phyloP scores from a whole-genome alignment of 495 filamentous ascomycete species.

The Niebla homalea region DNA sequence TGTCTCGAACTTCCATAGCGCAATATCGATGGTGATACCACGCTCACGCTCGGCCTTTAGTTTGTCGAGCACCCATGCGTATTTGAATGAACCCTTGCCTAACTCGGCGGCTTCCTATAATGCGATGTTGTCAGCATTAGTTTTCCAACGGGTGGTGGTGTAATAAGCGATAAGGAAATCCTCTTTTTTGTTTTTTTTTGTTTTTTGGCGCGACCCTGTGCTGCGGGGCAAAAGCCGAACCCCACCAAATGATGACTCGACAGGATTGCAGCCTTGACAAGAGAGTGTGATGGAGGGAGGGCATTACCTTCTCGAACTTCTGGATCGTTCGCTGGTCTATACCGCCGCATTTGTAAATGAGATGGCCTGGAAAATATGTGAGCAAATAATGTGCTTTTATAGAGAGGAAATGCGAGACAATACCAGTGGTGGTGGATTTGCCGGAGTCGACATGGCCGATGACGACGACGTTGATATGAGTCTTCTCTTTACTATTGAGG shows the following conservation, averaged over 20 bases:
- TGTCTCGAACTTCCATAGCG: slow-evolving; percentile 99
- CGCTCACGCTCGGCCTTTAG: slow-evolving; percentile 99
- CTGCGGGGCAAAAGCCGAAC: slow-evolving; percentile 18
- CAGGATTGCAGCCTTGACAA: slow-evolving; percentile 2
- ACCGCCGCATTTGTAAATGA: slow-evolving; percentile 99
- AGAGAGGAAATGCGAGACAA: slow-evolving; percentile 16
- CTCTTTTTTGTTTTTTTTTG: no score
- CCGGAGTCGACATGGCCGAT: slow-evolving; percentile 92
- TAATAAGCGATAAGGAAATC: slow-evolving; percentile 19
- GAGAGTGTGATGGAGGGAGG: slow-evolving; percentile 11
- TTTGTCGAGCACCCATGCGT: slow-evolving; percentile 99
- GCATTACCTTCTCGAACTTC: slow-evolving; percentile 97
- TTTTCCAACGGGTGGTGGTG: slow-evolving; percentile 9
- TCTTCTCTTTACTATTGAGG: slow-evolving; percentile 65
- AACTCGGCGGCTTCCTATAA: slow-evolving; percentile 92
- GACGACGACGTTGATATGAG: slow-evolving; percentile 95
- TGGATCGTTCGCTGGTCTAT: slow-evolving; percentile 99
- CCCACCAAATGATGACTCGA: slow-evolving; percentile 15
- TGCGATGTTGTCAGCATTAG: slow-evolving; percentile 24
- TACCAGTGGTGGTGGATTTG: slow-evolving; percentile 93
- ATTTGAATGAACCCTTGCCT: slow-evolving; percentile 99
- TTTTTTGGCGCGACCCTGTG: slow-evolving; percentile 9
- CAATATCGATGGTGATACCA: slow-evolving; percentile 99
- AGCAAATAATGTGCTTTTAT: slow-evolving; percentile 15
- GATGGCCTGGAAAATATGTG: slow-evolving; percentile 47